A percentile compares a stretch with the other conserved stretches of the same genome.
phyloP scores from a whole-genome alignment of 257 asterid genomes.

The Linderniella brevidens region DNA sequence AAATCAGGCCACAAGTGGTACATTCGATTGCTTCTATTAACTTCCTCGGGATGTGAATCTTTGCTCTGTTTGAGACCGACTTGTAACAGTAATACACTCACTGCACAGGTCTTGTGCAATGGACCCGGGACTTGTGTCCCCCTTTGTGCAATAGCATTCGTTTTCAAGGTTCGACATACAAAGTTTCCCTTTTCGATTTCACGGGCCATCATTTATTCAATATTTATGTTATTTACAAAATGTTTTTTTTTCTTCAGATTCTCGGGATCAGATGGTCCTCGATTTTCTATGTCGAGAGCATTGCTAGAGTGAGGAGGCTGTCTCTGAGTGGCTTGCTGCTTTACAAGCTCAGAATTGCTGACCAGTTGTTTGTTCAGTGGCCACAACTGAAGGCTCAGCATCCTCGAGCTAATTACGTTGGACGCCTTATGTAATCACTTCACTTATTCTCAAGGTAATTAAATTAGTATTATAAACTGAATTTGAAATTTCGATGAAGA shows the following conservation, averaged over 20 bases:
- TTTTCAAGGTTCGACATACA: constrained; percentile 47
- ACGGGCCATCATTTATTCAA: constrained; percentile 7
- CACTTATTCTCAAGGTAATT: too few species aligned
- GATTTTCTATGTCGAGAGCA: constrained; percentile 83
- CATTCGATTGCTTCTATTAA: constrained; percentile 6
- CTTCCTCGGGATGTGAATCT: background rate
- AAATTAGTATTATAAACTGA: too few species aligned
- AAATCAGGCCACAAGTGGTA: constrained; percentile 94
- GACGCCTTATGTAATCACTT: constrained; percentile 52
- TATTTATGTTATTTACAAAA: background rate
- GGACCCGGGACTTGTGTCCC: constrained; percentile 97
- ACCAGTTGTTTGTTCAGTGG: constrained; percentile 91
- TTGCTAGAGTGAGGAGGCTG: constrained; percentile 81
- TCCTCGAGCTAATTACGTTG: constrained; percentile 74
- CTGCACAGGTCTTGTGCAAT: constrained; percentile 63
- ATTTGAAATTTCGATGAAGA: too few species aligned
- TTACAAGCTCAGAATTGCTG: constrained; percentile 66
- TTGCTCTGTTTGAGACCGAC: constrained; percentile 1
- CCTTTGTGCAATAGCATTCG: constrained; percentile 49
- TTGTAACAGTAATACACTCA: constrained; percentile 3
- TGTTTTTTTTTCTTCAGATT: constrained; percentile 22
- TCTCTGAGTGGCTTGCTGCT: constrained; percentile 78
- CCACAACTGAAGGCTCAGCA: constrained; percentile 60
- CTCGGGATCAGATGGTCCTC: constrained; percentile 75
- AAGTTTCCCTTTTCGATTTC: constrained; percentile 2